Base-by-base conservation (phyloP, 768 basidiomycete species). In the Boletellus ananas region DNA sequence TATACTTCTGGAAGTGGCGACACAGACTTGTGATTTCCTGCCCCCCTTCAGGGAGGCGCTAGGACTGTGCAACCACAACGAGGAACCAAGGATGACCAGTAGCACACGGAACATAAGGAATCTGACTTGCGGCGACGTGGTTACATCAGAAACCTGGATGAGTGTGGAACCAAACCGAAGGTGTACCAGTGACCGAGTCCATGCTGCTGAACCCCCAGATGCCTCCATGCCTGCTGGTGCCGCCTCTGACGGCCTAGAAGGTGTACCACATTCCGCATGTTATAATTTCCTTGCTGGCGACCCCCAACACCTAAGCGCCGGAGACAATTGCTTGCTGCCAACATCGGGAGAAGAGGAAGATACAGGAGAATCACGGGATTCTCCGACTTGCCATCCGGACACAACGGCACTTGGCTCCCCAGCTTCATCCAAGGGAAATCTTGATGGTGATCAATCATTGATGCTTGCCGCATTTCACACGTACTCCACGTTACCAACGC, bases 1-100 rank as follows among this genome's bases (percentile, higher is more conserved):
- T n/a, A 70, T 82, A 34, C 58, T 77, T 50, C 67, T 79, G 46
- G 73, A 76, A 45, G 43, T 4, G 12, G 44, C 44, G 16, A 36
- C 40, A 37, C 47, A 34, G 37, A 36, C n/a, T 40, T 50, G 50
- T 39, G 48, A 53, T 35, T 58, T 49, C 25, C 36, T 48, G 16
- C 36, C 33, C 37, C 17, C 23, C 33, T 33, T 41, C 11, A 18
- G 12, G 21, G 47, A 50, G 31, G 20, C 25, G 12, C 45, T 25
- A 12, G 47, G 45, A 21, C 39, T 55, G 38, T 35, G 52, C 31
- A 33, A 47, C 31, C 38, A 52, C 23, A 31, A 44, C 45, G 44
- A 53, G 49, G 52, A 51, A 29, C 27, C 7, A 21, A 40, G 52
- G 34, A 40, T 34, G 21, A 20, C 21, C 18, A 42, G 38, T n/a